Base-by-base conservation (phyloP, 495 filamentous ascomycete species). In the Annulohypoxylon moriforme region DNA sequence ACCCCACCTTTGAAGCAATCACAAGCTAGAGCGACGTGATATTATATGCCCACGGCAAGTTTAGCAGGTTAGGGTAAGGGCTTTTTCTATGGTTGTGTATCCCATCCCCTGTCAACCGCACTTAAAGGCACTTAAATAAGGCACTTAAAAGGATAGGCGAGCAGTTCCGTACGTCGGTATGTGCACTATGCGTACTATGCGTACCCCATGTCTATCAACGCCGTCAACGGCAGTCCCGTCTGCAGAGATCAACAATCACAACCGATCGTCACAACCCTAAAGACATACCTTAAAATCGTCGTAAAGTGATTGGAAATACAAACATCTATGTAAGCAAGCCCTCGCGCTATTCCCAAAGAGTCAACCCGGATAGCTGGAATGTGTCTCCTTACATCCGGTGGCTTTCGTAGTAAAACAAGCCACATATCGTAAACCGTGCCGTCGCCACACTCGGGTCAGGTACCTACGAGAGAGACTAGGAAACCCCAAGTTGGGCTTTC, bases 1-100 rank as follows among this genome's bases (percentile, higher is more conserved):
- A 13, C 61, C 66, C 66, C 71, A 67, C 66, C 60, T 20, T 58
- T 49, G 64, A 40, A 68, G 66, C 67, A 69, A 71, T 64, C 40
- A 66, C 56, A 24, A 38, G 20, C 36, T 16, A 24, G 27, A 66
- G 53, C 52, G 49, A 24, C 56, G 61, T 69, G 67, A 71, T 72
- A 49, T 53, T 25, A 38, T 22, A 52, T 61, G 52, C 59, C 44
- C 36, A 74, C 40, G 38, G 36, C 57, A 63, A 27, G 60, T 64
- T 72, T 27, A 29, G 36, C 57, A 63, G 22, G 60, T 69, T 75
- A 76, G 72, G 75, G 66, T 53, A 75, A 75, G 72, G 75, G 72
- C 57, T 69, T 76, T 53, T 29, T 47, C 33, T 44, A 47, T 44
- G 5, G 16, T 18, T 16, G 16, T 18, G 40, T 44, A 44, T 44